A percentile compares a stretch with the other conserved stretches of the same genome.
phyloP scores from a whole-genome alignment of 2,329 filamentous ascomycete genomes.

The Botrytis medusae region DNA sequence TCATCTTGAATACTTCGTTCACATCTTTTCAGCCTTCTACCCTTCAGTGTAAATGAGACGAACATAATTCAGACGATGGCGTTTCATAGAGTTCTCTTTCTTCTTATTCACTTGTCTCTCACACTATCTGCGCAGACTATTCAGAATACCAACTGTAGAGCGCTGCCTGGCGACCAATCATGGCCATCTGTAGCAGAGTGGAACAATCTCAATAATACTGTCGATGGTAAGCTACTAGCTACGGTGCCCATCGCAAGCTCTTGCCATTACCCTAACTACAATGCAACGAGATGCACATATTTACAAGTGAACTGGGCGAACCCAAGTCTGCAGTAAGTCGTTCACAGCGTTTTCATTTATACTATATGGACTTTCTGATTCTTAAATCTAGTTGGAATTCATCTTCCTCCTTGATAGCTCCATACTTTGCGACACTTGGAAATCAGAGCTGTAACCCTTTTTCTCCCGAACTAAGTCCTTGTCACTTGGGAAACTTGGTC shows the following conservation, averaged over 20 bases:
- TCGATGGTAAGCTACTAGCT: slow-evolving; percentile 26
- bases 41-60: neutral
- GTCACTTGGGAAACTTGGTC: slow-evolving; percentile 43
- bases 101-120: neutral
- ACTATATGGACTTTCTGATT: neutral
- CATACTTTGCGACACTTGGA: slow-evolving; percentile 41
- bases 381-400: neutral
- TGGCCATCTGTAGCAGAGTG: slow-evolving; percentile 28
- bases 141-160: slow-evolving; percentile 4
- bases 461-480: slow-evolving; percentile 41
- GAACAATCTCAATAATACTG: slow-evolving; percentile 26
- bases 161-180: slow-evolving; percentile 24
- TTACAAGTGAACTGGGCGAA: slow-evolving; percentile 21
- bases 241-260: slow-evolving; percentile 25
- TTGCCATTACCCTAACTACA: slow-evolving; percentile 26
- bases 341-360: neutral
- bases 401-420: slow-evolving; percentile 35
- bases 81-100: neutral
- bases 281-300: slow-evolving; percentile 22
- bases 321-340: slow-evolving; percentile 21
- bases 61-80: neutral
- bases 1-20: neutral
- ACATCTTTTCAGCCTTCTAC: neutral
- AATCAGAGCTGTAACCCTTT: slow-evolving; percentile 41
- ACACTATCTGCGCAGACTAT: neutral